phyloP scores from a whole-genome alignment of 352 stramenopile species.

The Ophiocytium majus region DNA sequence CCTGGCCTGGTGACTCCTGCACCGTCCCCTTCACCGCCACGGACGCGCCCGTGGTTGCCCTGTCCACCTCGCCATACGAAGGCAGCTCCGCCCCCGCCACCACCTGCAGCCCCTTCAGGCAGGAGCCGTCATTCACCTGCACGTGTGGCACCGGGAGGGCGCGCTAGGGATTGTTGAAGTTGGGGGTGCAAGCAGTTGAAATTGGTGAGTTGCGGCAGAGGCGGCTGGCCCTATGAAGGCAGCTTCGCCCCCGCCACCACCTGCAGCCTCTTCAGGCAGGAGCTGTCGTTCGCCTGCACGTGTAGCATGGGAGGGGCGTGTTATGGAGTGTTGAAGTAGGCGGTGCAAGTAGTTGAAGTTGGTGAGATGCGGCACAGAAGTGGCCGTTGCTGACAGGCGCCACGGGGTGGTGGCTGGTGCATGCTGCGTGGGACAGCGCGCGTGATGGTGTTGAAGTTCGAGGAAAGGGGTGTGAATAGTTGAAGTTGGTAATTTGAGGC shows the following conservation, averaged over 20 bases:
- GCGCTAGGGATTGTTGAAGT: too few relatives aligned
- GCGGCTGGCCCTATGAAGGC: slow-evolving; percentile 62
- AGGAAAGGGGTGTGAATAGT: too few relatives aligned
- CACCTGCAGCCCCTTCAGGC: slow-evolving; percentile 51
- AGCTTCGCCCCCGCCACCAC: slow-evolving; percentile 57
- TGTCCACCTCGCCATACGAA: slow-evolving; percentile 69
- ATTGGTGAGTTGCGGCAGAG: too few relatives aligned
- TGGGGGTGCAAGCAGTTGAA: too few relatives aligned
- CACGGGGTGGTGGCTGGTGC: slow-evolving; percentile 51
- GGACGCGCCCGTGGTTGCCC: slow-evolving; percentile 85
- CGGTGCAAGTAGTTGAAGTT: too few relatives aligned
- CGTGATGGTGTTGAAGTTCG: too few relatives aligned
- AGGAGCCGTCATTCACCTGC: slow-evolving; percentile 58
- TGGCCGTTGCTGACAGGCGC: slow-evolving; percentile 48
- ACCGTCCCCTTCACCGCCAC: slow-evolving; percentile 82
- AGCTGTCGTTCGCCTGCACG: slow-evolving; percentile 57
- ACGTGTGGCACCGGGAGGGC: too few relatives aligned
- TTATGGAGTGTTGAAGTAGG: too few relatives aligned
- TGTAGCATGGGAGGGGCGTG: too few relatives aligned
- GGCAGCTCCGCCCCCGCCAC: slow-evolving; percentile 58
- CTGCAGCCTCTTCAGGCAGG: slow-evolving; percentile 51
- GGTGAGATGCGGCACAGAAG: too few relatives aligned
- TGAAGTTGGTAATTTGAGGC: too few relatives aligned
- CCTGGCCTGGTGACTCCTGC: slow-evolving; percentile 77
- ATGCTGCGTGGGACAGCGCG: too few relatives aligned